Percentiles rank a stretch among this genome's conserved stretches.
phyloP scores from a whole-genome alignment of 345 rosid species.

The Ricinus communis region DNA sequence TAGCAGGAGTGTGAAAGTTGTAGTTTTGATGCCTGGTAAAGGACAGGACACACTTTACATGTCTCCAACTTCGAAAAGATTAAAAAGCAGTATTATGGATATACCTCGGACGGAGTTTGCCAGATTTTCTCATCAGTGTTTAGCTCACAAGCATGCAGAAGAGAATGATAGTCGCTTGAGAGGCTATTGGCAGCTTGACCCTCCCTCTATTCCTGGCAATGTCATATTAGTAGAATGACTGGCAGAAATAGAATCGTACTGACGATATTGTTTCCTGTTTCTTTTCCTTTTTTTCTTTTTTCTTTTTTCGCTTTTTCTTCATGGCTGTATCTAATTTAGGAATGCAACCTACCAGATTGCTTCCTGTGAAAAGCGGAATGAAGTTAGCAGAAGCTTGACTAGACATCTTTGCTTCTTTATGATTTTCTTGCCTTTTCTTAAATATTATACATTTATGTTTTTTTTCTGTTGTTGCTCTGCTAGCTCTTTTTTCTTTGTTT shows the following conservation, averaged over 20 bases:
- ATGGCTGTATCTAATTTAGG: not conserved
- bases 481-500: not conserved
- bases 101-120: conserved; percentile 30
- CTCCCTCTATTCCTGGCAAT: conserved; percentile 31
- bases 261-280: no score
- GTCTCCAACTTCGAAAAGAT: conserved; percentile 35
- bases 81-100: conserved; percentile 26
- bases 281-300: no score
- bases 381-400: conserved; percentile 3
- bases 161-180: conserved; percentile 12
- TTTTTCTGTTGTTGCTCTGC: not conserved
- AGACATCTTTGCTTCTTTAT: not conserved
- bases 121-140: conserved; percentile 63
- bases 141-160: conserved; percentile 32
- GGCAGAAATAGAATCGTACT: no score
- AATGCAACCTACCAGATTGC: conserved; percentile 1
- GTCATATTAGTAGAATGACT: conserved; percentile 26
- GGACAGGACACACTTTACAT: conserved; percentile 29
- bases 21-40: conserved; percentile 26
- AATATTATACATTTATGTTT: no score
- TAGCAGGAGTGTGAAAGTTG: conserved; percentile 25
- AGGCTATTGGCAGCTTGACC: conserved; percentile 52
- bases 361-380: conserved; percentile 13
- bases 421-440: not conserved
- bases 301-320: not conserved